phyloP scores from a whole-genome alignment of 2,329 filamentous ascomycete genomes.

The Alternaria triticina region DNA sequence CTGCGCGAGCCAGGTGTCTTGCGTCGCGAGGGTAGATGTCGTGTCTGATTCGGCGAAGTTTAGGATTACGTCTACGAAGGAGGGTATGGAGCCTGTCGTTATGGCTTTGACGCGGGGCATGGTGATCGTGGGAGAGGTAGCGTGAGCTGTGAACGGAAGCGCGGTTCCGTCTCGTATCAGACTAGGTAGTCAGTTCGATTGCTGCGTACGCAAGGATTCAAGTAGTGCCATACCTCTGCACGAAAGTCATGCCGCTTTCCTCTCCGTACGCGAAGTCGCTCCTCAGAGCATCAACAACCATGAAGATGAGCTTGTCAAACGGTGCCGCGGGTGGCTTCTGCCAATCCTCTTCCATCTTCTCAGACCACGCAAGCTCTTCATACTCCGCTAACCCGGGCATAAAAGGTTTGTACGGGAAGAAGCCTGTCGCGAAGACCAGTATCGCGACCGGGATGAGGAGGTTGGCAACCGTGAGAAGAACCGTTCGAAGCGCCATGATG shows the following conservation, averaged over 20 bases:
- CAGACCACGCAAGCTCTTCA: slow-evolving; percentile 60
- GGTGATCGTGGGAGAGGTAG: slow-evolving; percentile 94
- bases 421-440: slow-evolving; percentile 79
- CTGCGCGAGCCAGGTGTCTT: slow-evolving; percentile 97
- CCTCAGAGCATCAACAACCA: slow-evolving; percentile 90
- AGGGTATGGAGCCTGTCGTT: slow-evolving; percentile 96
- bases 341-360: slow-evolving; percentile 28
- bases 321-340: slow-evolving; percentile 64
- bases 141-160: slow-evolving; percentile 92
- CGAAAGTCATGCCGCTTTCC: slow-evolving; percentile 82
- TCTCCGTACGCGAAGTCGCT: slow-evolving; percentile 93
- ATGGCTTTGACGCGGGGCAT: slow-evolving; percentile 98
- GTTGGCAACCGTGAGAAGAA: slow-evolving; percentile 70
- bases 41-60: slow-evolving; percentile 96
- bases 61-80: slow-evolving; percentile 94
- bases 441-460: slow-evolving; percentile 74
- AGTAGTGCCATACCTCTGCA: slow-evolving; percentile 70
- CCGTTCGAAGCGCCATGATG: slow-evolving; percentile 34
- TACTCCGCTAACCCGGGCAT: slow-evolving; percentile 81
- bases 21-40: slow-evolving; percentile 81
- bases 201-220: neutral
- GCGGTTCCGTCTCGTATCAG: slow-evolving; percentile 84
- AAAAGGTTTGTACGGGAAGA: slow-evolving; percentile 97
- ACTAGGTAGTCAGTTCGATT: slow-evolving; percentile 53
- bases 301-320: slow-evolving; percentile 92